phyloP scores from a whole-genome alignment of 305 asterid genomes.

The Vinca major region DNA sequence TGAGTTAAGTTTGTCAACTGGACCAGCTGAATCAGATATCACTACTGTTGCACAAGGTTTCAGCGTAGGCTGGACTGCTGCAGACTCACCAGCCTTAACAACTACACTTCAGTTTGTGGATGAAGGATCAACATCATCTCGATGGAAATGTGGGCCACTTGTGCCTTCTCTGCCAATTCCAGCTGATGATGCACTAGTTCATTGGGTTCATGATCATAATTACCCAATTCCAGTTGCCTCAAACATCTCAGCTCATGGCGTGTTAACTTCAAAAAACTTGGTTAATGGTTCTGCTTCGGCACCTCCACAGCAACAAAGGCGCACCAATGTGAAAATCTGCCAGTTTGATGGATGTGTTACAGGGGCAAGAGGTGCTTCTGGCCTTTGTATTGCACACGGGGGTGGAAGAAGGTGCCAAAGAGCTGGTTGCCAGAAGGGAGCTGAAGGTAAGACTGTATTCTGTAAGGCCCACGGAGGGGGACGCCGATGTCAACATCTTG shows the following conservation, averaged over 20 bases:
- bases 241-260: constrained; percentile 15
- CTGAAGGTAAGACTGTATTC: constrained; percentile 51
- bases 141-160: constrained; percentile 31
- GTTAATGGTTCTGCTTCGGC: constrained; percentile 17
- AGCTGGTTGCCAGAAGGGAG: constrained; percentile 58
- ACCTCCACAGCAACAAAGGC: constrained; percentile 18
- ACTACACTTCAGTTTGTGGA: constrained; percentile 30
- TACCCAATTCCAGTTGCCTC: constrained; percentile 13
- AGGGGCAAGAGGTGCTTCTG: constrained; percentile 70
- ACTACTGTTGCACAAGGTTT: constrained; percentile 32
- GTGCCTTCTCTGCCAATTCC: constrained; percentile 20
- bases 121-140: constrained; percentile 55
- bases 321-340: constrained; percentile 33
- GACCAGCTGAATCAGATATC: constrained; percentile 40
- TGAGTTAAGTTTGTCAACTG: constrained; percentile 50
- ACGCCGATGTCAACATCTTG: constrained; percentile 49
- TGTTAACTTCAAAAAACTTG: constrained; percentile 12
- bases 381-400: constrained; percentile 61
- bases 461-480: constrained; percentile 72
- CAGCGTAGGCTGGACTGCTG: constrained; percentile 17
- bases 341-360: constrained; percentile 41
- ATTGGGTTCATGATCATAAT: constrained; percentile 12
- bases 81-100: constrained; percentile 21
- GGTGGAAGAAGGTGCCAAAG: constrained; percentile 65
- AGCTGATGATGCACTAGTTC: constrained; percentile 11